Evolutionary conservation across 139 green algal species (phyloP), one percentile per base, ranked within the genome.

Genomic region (Klebsormidium nitens): DNA sequence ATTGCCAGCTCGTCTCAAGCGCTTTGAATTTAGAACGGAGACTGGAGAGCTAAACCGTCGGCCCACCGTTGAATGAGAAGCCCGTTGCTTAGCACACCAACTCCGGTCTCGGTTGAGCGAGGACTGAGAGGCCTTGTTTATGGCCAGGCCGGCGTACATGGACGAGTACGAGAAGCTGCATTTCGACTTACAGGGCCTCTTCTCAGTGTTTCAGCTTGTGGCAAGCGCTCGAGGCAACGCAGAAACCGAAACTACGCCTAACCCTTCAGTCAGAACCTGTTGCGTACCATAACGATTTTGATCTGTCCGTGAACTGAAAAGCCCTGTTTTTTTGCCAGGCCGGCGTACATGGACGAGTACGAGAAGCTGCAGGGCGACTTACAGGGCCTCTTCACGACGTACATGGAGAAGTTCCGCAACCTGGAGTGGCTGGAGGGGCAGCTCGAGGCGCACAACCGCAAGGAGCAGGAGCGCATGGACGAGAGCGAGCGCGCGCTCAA

Each of bases 341-440:
- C 89, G 0, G 86, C 86, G 0, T 92, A 95, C 80, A 90, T 91
- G 80, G 90, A 91, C 60, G 88, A 95, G 76, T 89, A 89, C 55
- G 90, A 95, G 76, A 67, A 64, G 56, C 83, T 96, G 58, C 76
- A 91, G 69, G 78, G 32, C 5, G 80, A 95, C 76, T 77, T 95
- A 49, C 82, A 87, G 26, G 46, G 66, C n/a, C 69, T 93, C 57
- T 91, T 87, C 36, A 36, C 36, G 35, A 44, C 72, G 52, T 87
- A 88, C 66, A 14, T 85, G 35, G 81, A 88, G 74, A 69, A 74
- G 31, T 83, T 81, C 69, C 75, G 88, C 40, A 93, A 93, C 81
- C 60, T 94, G 77, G 81, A 92, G 79, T 95, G 84, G 61, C 77
- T 95, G 29, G 84, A 92, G 68, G 79, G 81, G 26, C 64, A 85